Percentiles rank a stretch among this genome's conserved stretches.
Evolutionary conservation across 352 stramenopile species (phyloP).

Genomic region (Globisporangium splendens): DNA sequence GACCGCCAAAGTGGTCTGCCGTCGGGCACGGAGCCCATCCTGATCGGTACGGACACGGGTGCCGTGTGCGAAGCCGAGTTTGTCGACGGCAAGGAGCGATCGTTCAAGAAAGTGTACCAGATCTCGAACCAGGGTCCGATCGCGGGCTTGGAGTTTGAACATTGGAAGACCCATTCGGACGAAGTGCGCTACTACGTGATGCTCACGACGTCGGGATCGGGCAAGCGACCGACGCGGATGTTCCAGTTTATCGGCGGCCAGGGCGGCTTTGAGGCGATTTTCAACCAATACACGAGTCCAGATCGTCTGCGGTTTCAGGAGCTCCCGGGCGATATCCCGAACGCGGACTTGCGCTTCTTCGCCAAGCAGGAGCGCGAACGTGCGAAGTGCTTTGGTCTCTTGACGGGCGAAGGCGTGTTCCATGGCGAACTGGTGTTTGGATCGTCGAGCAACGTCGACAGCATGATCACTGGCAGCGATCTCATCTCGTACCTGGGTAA

Average conservation of each 20-base stretch:
- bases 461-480: constrained; percentile 71
- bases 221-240: constrained; percentile 85
- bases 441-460: constrained; percentile 71
- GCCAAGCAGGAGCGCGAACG: constrained; percentile 75
- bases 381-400: constrained; percentile 86
- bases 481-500: constrained; percentile 73
- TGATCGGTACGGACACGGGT: constrained; percentile 80
- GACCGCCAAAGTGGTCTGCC: constrained; percentile 71
- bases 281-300: constrained; percentile 76
- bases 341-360: constrained; percentile 77
- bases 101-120: constrained; percentile 87
- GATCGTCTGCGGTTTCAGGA: constrained; percentile 89
- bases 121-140: constrained; percentile 86
- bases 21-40: constrained; percentile 51
- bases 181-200: constrained; percentile 73
- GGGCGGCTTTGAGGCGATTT: constrained; percentile 77
- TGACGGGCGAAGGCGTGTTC: constrained; percentile 89
- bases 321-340: constrained; percentile 80
- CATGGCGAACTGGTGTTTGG: constrained; percentile 85
- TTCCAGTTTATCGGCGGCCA: constrained; percentile 88
- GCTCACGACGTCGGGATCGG: constrained; percentile 79
- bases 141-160: constrained; percentile 78
- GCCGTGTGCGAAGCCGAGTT: constrained; percentile 84
- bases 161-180: constrained; percentile 58
- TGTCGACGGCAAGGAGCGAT: constrained; percentile 73